Evolutionary conservation across 2,329 filamentous ascomycete genomes (phyloP).

Genomic region (Neopestalotiopsis rosae): DNA sequence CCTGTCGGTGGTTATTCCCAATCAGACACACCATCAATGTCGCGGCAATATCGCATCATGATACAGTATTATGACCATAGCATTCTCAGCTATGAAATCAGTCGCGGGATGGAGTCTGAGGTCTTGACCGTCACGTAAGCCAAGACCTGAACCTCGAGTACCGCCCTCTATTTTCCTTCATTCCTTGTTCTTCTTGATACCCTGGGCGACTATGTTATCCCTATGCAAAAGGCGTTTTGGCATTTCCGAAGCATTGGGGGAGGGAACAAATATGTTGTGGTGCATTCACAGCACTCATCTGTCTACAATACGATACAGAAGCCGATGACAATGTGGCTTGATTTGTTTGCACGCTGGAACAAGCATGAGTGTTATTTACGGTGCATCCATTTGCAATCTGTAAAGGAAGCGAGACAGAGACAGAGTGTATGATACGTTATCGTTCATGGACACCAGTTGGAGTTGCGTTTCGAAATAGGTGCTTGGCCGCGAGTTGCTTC

Average conservation of each 20-base stretch:
- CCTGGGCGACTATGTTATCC: neutral
- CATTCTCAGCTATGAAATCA: conserved; percentile 73
- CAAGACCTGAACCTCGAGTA: neutral
- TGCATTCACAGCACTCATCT: neutral
- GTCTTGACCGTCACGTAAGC: conserved; percentile 30
- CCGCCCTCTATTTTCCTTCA: neutral
- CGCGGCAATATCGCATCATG: conserved; percentile 57
- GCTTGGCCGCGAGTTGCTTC: too few relatives aligned
- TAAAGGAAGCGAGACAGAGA: neutral
- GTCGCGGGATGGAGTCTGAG: conserved; percentile 42
- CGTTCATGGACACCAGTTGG: neutral
- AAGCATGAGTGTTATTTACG: neutral
- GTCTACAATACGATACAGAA: neutral
- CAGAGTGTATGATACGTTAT: neutral
- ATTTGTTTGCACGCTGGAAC: neutral
- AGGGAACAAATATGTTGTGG: neutral
- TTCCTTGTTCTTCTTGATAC: neutral
- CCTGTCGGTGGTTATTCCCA: conserved; percentile 47
- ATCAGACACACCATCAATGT: conserved; percentile 33
- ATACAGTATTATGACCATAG: conserved; percentile 75
- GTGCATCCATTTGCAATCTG: neutral
- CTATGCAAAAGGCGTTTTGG: neutral
- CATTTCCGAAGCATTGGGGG: neutral
- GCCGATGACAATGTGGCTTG: neutral
- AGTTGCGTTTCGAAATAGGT: too few relatives aligned